Evolutionary conservation across 179 eudicot genomes (phyloP).

Genomic region (Silene coronaria): DNA sequence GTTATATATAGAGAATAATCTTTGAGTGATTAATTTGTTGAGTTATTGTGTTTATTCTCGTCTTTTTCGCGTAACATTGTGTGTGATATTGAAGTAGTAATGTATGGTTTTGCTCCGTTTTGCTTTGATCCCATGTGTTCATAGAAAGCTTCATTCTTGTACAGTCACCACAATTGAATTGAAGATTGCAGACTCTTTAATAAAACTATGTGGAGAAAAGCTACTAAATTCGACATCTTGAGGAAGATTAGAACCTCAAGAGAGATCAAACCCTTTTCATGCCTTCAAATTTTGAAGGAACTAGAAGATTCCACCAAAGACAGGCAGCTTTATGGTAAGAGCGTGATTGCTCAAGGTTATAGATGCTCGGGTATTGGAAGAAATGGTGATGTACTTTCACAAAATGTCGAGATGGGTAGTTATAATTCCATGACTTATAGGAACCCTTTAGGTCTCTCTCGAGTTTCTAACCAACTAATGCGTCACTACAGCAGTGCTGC

Average conservation of each 20-base stretch:
- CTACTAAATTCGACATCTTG: slow-evolving; percentile 24
- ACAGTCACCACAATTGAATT: background rate
- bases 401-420: slow-evolving; percentile 25
- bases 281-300: slow-evolving; percentile 22
- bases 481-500: slow-evolving; percentile 43
- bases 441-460: slow-evolving; percentile 27
- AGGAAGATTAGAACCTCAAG: slow-evolving; percentile 25
- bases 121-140: background rate
- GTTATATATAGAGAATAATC: background rate
- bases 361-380: slow-evolving; percentile 27
- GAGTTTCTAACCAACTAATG: slow-evolving; percentile 23
- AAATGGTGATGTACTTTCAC: slow-evolving; percentile 17
- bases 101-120: background rate
- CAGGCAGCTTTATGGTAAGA: slow-evolving; percentile 16
- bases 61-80: background rate
- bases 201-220: slow-evolving; percentile 33
- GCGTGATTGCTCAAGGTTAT: slow-evolving; percentile 11
- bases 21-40: background rate
- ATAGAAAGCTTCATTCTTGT: background rate
- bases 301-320: slow-evolving; percentile 24
- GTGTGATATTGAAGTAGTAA: background rate
- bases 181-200: background rate
- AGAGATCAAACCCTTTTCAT: slow-evolving; percentile 13
- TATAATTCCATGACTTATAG: slow-evolving; percentile 19
- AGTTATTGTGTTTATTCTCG: background rate